These are phyloP conservation scores for Tillandsia leiboldiana DNA, from an alignment of 176 grass and related monocot genomes.

Conservation along the genomic window DNA sequence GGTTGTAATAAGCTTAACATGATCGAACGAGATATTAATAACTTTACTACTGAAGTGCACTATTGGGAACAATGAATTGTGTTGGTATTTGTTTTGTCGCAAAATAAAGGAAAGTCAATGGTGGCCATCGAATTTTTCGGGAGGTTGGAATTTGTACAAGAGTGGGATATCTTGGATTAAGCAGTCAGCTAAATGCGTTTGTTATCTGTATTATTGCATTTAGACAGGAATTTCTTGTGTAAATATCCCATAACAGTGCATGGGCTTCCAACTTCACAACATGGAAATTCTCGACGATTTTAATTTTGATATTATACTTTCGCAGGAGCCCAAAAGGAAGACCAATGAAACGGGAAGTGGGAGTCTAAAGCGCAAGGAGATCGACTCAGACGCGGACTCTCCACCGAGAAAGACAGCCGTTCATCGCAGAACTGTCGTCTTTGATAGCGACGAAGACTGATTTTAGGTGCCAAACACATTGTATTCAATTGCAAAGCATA, in stretches of 20 bases:
- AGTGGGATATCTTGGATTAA: no score
- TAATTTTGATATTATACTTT: not conserved
- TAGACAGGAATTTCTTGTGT: not conserved
- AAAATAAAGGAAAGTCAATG: no score
- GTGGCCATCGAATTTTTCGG: no score
- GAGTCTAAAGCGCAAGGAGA: slow-evolving; percentile 52
- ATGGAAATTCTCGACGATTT: not conserved
- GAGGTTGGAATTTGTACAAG: no score
- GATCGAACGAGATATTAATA: no score
- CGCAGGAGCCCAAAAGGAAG: slow-evolving; percentile 53
- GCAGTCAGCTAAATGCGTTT: no score
- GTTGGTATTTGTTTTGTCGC: no score
- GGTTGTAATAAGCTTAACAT: no score
- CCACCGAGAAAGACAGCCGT: slow-evolving; percentile 48
- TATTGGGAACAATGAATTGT: no score
- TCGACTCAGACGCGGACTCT: slow-evolving; percentile 55
- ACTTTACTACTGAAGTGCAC: no score
- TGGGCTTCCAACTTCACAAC: not conserved
- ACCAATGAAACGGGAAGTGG: slow-evolving; percentile 33
- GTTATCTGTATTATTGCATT: no score
- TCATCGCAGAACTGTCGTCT: slow-evolving; percentile 51
- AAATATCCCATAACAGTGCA: not conserved
- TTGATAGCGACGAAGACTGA: slow-evolving; percentile 82
- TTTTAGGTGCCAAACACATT: not conserved
- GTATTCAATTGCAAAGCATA: not conserved